Conservation (phyloP, 352 stramenopile species). For the Pythium aristosporum region DNA sequence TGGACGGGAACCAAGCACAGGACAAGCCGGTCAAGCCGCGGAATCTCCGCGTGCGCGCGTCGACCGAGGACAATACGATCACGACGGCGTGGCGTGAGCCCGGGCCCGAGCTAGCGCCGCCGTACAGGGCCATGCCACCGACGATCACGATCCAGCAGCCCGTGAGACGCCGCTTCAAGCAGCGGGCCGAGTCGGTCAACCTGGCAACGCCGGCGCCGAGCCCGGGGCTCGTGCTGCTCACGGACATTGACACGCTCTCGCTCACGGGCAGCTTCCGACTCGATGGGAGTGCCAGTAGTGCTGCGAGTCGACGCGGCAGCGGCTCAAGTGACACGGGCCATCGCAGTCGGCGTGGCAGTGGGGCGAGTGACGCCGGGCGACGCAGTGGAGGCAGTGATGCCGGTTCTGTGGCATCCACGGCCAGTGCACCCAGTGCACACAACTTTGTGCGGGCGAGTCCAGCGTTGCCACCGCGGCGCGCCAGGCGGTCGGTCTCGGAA, state of each 20-base stretch:
- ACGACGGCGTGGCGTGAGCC: slow-evolving; percentile 21
- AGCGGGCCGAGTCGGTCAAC: slow-evolving; percentile 38
- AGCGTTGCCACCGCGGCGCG: slow-evolving; percentile 30
- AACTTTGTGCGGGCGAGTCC: slow-evolving; percentile 26
- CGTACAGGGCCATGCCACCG: neutral
- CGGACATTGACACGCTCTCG: slow-evolving; percentile 60
- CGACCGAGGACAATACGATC: slow-evolving; percentile 28
- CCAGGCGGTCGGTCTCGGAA: slow-evolving; percentile 53
- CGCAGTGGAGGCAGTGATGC: slow-evolving; percentile 13
- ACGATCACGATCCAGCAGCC: neutral
- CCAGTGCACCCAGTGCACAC: neutral
- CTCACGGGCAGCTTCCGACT: slow-evolving; percentile 58
- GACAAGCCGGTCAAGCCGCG: slow-evolving; percentile 2
- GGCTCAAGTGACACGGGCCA: neutral
- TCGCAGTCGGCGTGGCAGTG: too few species aligned
- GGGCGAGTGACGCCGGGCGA: too few species aligned
- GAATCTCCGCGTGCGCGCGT: slow-evolving; percentile 22
- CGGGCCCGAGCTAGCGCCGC: slow-evolving; percentile 18
- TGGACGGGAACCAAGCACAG: neutral
- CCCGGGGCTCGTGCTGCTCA: slow-evolving; percentile 58
- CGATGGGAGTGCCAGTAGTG: slow-evolving; percentile 21
- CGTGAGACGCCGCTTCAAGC: slow-evolving; percentile 30
- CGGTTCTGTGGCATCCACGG: neutral
- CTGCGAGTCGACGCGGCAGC: slow-evolving; percentile 13
- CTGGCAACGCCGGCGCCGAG: neutral